Percentiles rank a stretch among this genome's conserved stretches.
Conservation (phyloP, 108 stramenopile genomes). For the Nitzschia putrida region DNA sequence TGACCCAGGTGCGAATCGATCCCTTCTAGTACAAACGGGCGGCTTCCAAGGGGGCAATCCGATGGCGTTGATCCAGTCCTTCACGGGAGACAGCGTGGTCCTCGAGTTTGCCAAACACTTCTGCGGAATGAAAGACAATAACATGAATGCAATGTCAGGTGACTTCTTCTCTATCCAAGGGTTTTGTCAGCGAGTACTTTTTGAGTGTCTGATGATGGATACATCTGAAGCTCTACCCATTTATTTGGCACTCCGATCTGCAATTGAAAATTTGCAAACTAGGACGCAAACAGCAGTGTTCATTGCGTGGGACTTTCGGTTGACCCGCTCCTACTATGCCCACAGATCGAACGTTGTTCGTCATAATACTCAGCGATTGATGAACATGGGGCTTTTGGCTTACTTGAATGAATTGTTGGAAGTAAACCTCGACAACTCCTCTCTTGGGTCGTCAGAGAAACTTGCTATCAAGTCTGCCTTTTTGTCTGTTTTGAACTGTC, state of each 20-base stretch:
- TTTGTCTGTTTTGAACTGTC: background rate
- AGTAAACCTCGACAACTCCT: background rate
- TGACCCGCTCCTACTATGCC: slow-evolving; percentile 33
- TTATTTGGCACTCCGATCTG: slow-evolving; percentile 48
- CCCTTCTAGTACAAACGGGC: slow-evolving; percentile 46
- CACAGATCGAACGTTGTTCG: background rate
- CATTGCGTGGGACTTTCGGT: slow-evolving; percentile 37
- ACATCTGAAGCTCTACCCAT: slow-evolving; percentile 56
- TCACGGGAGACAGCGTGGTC: slow-evolving; percentile 72
- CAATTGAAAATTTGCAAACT: slow-evolving; percentile 30
- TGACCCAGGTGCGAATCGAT: slow-evolving; percentile 56
- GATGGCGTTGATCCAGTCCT: slow-evolving; percentile 63
- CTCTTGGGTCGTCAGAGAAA: background rate
- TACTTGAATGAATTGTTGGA: slow-evolving; percentile 34
- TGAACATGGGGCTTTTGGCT: slow-evolving; percentile 35
- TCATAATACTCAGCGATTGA: slow-evolving; percentile 5
- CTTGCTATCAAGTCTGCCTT: background rate
- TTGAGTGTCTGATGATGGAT: slow-evolving; percentile 61
- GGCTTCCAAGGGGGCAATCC: slow-evolving; percentile 37
- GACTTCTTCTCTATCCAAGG: slow-evolving; percentile 25
- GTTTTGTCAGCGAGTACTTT: slow-evolving; percentile 60
- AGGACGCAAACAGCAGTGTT: background rate
- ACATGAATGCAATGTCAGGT: slow-evolving; percentile 9
- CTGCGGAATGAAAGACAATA: slow-evolving; percentile 41
- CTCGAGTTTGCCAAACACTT: slow-evolving; percentile 65